Conservation (phyloP, 352 stramenopile species). For the Globisporangium canariense region DNA sequence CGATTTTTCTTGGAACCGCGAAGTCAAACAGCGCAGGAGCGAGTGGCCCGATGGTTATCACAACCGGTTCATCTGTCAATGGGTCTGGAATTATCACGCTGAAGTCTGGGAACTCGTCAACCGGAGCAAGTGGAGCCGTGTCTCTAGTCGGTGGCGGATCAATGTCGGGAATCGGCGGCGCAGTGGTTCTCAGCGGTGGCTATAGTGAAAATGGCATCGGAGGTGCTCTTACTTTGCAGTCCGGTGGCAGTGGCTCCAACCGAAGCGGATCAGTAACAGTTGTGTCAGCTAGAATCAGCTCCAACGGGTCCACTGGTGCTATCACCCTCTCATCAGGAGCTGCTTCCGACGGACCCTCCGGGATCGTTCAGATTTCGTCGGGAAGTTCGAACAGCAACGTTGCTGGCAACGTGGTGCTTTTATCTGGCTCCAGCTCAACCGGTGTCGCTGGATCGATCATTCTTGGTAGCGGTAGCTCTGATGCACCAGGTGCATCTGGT, state of each 20-base stretch:
- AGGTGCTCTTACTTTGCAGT: slow-evolving; percentile 17
- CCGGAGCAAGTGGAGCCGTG: slow-evolving; percentile 42
- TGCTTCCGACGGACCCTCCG: slow-evolving; percentile 22
- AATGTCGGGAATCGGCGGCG: slow-evolving; percentile 32
- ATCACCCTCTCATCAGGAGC: slow-evolving; percentile 30
- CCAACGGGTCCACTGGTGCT: slow-evolving; percentile 24
- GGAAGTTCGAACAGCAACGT: slow-evolving; percentile 21
- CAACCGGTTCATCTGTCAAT: not conserved
- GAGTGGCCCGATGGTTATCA: slow-evolving; percentile 7
- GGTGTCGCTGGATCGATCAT: slow-evolving; percentile 29
- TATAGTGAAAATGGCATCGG: slow-evolving; percentile 23
- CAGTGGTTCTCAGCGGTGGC: slow-evolving; percentile 33
- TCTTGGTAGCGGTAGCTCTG: slow-evolving; percentile 34
- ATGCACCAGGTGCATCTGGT: slow-evolving; percentile 24
- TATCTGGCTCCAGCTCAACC: slow-evolving; percentile 27
- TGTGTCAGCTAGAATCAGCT: slow-evolving; percentile 14
- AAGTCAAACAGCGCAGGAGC: not conserved
- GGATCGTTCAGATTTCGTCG: slow-evolving; percentile 23
- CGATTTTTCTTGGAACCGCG: slow-evolving; percentile 17
- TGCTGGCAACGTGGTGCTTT: slow-evolving; percentile 29
- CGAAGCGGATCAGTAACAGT: slow-evolving; percentile 28
- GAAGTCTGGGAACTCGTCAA: slow-evolving; percentile 27
- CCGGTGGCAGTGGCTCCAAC: slow-evolving; percentile 14
- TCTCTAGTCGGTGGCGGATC: slow-evolving; percentile 44
- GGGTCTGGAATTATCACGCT: slow-evolving; percentile 18